Conservation (phyloP, 352 stramenopile genomes). For the Pythium angustatum region DNA sequence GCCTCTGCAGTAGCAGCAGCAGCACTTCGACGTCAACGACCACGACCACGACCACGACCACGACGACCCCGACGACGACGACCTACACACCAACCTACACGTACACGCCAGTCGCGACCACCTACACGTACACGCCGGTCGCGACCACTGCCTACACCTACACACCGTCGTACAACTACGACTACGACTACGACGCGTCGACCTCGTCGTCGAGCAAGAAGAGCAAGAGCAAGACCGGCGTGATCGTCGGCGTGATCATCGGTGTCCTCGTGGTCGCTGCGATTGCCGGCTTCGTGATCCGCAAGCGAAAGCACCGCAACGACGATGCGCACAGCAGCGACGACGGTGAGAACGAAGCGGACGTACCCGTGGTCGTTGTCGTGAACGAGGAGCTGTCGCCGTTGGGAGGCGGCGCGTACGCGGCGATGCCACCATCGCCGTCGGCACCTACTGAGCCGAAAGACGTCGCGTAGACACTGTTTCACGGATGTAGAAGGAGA, state of each 20-base stretch:
- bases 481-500: too few species aligned
- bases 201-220: conserved; percentile 4
- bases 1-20: background rate
- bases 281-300: background rate
- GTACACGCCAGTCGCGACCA: background rate
- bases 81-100: conserved; percentile 5
- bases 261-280: background rate
- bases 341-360: too few species aligned
- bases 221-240: background rate
- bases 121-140: conserved; percentile 2
- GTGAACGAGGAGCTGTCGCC: too few species aligned
- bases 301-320: too few species aligned
- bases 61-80: background rate
- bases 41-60: background rate
- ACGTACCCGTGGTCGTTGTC: too few species aligned
- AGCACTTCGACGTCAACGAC: background rate
- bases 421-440: too few species aligned
- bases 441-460: too few species aligned
- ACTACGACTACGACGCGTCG: background rate
- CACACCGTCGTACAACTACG: background rate
- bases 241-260: background rate
- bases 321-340: too few species aligned
- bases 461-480: too few species aligned
- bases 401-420: too few species aligned
- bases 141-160: conserved; percentile 3